Evolutionary conservation across 2,329 filamentous ascomycete species (phyloP), one percentile per base, ranked within the genome.

Genomic region (Phaeomoniella chlamydospora): DNA sequence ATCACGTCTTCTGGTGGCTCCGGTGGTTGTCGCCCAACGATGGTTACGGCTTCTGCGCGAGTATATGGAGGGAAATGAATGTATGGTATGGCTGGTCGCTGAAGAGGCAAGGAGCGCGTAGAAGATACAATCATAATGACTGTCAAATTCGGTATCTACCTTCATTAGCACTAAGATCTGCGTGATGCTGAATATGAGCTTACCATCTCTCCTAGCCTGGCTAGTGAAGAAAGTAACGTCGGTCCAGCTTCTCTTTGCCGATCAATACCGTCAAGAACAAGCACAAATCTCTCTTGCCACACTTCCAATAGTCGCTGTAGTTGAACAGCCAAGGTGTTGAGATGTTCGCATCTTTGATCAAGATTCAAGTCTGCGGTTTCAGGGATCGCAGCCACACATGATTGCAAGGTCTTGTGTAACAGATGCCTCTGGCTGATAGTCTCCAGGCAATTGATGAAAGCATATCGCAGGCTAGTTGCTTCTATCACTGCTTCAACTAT

Each of bases 181-280:
- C 4, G 6, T 16, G 6, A 34, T 6, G 11, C 12, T 18, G 16
- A 12, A 10, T 16, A 12, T 18, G 6, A n/a, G 61, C 77, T 48
- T 61, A 90, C 83, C 41, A 79, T 70, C 55, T 94, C 86, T 11
- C 82, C 80, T 14, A 98, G 57, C 41, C 87, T 72, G 15, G 81
- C 83, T 42, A 98, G 60, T 10, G 83, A 86, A 18, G 87, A 77
- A 3, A 94, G 61, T 11, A 96, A 59, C 1, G 84, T 93, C 2
- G 75, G 69, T 4, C 81, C 74, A 4, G 80, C 75, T 50, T 96
- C 88, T 49, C 80, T 70, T 54, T 94, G 82, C 42, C 70, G 72
- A 54, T 96, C 88, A 39, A 96, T 78, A 9, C 76, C 83, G 61
- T 96, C 90, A 43, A 96, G 70, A 9, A 94, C 82, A 39, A 96